Evolutionary conservation across 2,329 filamentous ascomycete genomes (phyloP), one percentile per base, ranked within the genome.

Genomic region (Teratosphaeria destructans): DNA sequence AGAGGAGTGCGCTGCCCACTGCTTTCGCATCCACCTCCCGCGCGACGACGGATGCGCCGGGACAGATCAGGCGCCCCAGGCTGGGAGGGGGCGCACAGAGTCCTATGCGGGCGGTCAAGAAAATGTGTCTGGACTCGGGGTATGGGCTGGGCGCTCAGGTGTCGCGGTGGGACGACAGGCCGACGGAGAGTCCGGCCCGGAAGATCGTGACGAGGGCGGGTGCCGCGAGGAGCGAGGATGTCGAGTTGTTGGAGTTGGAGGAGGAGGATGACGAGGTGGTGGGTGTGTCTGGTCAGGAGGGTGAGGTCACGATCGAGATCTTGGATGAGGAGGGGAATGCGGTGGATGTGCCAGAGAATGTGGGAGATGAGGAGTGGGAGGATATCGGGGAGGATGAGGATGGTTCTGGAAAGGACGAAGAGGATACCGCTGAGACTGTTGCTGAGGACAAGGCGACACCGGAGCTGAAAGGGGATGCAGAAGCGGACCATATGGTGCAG

Each of bases 41-140:
- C 3, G 27, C 29, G 12, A 47, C 39, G 2, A 19, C 52, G 35
- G 60, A 55, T 12, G 47, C 23, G 19, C 39, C 19, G 16, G 16
- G 43, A 54, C 16, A 14, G 23, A 52, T 64, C 66, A 37, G 34
- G 54, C 23, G 55, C 10, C 52, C 14, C 8, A 47, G 19, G 53
- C 58, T 43, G 27, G 14, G 56, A 1, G 11, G 29, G 14, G n/a
- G 27, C 29, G 19, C 54, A 11, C 32, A 34, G 16, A 29, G 49
- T 14, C 74, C 72, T 5, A 66, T 70, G 56, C 74, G 76, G 59
- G 67, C 76, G 32, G 76, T 79, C 1, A 80, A 80, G 71, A 77
- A 75, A 63, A 68, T 75, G 61, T 72, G 74, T n/a, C 68, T 72
- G 67, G 73, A 62, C 63, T 56, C 52, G 14, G 62, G 56, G 10